These are phyloP conservation scores for Leccinellum albellum DNA, from an alignment of 768 basidiomycete species.

Conservation along the genomic window DNA sequence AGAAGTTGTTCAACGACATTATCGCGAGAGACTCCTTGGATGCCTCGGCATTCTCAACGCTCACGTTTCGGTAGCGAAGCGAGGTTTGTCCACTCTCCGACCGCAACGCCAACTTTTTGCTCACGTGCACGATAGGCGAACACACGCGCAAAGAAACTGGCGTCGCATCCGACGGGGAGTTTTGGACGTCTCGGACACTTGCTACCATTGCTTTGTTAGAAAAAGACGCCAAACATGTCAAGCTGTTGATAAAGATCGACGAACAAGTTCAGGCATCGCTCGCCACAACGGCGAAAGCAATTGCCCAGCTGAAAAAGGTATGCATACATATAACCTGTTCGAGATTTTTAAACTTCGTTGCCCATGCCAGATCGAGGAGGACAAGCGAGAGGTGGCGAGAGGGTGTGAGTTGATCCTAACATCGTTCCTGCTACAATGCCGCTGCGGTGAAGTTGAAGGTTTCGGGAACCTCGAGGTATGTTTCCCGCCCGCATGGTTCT, in stretches of 20 bases:
- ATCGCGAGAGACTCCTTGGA: constrained; percentile 65
- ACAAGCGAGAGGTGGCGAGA: constrained; percentile 36
- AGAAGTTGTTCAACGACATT: constrained; percentile 62
- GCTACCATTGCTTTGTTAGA: constrained; percentile 53
- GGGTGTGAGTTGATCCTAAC: constrained; percentile 71
- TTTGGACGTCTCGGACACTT: constrained; percentile 74
- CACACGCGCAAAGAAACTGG: constrained; percentile 54
- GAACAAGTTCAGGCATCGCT: constrained; percentile 51
- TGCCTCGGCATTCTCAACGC: constrained; percentile 72
- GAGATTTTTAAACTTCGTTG: neutral
- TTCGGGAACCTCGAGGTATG: constrained; percentile 61
- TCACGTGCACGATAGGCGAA: constrained; percentile 31
- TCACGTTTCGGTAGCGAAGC: constrained; percentile 48
- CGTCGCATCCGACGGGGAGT: constrained; percentile 66
- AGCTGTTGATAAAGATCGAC: constrained; percentile 47
- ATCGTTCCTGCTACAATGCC: constrained; percentile 67
- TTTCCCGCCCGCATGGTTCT: neutral
- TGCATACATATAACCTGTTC: neutral
- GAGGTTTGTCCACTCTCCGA: constrained; percentile 37
- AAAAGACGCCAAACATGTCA: constrained; percentile 66
- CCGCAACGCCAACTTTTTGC: neutral
- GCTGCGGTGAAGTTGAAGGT: constrained; percentile 62
- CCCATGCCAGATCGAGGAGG: constrained; percentile 8
- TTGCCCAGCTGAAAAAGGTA: constrained; percentile 46
- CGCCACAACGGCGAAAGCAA: constrained; percentile 40